Evolutionary conservation across 2,329 filamentous ascomycete species (phyloP).

Genomic region (Fusarium odoratissimum): DNA sequence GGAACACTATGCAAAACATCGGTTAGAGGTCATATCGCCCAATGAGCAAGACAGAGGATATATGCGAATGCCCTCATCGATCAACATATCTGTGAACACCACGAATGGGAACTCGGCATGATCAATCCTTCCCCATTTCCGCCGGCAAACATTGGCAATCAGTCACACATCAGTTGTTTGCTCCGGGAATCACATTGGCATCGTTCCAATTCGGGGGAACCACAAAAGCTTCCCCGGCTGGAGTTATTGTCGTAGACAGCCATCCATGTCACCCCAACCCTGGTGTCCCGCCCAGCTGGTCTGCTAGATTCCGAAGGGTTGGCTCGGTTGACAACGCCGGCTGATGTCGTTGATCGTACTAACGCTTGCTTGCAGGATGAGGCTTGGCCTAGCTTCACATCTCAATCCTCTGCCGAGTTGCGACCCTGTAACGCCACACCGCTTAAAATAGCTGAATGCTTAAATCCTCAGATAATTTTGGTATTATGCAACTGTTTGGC

Average conservation of each 20-base stretch:
- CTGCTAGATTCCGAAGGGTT: conserved; percentile 42
- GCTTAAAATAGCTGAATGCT: conserved; percentile 20
- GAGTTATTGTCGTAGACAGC: conserved; percentile 7
- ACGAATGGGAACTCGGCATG: neutral
- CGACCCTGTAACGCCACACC: conserved; percentile 24
- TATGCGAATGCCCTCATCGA: neutral
- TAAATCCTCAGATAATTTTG: neutral
- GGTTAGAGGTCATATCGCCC: neutral
- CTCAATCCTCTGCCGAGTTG: conserved; percentile 12
- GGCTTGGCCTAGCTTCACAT: conserved; percentile 29
- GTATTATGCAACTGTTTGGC: neutral
- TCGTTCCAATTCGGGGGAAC: conserved; percentile 17
- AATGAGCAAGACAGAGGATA: neutral
- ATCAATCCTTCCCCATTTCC: neutral
- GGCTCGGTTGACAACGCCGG: conserved; percentile 37
- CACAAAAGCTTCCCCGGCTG: conserved; percentile 38
- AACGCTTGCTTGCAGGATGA: conserved; percentile 32
- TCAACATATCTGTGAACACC: neutral
- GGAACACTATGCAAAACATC: neutral
- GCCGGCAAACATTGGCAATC: neutral
- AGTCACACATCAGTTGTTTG: neutral
- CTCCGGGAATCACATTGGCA: neutral
- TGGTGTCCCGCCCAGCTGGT: conserved; percentile 35
- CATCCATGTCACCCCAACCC: conserved; percentile 27
- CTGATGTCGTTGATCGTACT: conserved; percentile 17